These are phyloP conservation scores for Sutorius eximius DNA, from an alignment of 1,284 basidiomycete species.

Conservation along the genomic window DNA sequence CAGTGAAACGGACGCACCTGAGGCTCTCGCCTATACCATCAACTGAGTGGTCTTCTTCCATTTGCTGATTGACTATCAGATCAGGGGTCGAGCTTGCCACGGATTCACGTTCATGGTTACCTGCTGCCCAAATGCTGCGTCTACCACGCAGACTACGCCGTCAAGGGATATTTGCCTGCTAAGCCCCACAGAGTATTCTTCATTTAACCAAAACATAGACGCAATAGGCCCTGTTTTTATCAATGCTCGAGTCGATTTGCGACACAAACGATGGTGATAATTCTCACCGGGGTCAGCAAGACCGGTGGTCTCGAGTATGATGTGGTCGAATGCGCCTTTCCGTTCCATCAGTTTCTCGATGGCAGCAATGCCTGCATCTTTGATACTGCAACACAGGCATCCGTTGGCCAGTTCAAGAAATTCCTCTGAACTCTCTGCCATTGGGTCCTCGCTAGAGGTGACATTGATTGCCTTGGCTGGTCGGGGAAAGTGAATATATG, in stretches of 20 bases:
- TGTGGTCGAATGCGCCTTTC: conserved; percentile 88
- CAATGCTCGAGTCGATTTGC: not conserved
- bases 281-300: conserved; percentile 83
- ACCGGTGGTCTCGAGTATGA: conserved; percentile 90
- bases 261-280: not conserved
- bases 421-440: conserved; percentile 67
- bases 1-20: conserved; percentile 46
- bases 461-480: conserved; percentile 77
- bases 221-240: conserved; percentile 66
- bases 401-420: conserved; percentile 90
- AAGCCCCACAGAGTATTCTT: conserved; percentile 75
- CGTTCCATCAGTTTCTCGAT: conserved; percentile 86
- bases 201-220: conserved; percentile 89
- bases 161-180: conserved; percentile 77
- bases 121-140: conserved; percentile 81
- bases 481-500: conserved; percentile 5
- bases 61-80: conserved; percentile 57
- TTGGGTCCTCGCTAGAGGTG: conserved; percentile 62
- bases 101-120: conserved; percentile 40
- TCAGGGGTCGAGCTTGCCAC: conserved; percentile 9
- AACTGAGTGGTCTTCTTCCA: conserved; percentile 68
- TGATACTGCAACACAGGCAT: conserved; percentile 92
- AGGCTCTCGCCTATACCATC: conserved; percentile 77
- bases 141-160: conserved; percentile 89
- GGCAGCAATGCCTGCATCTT: conserved; percentile 86